Base-by-base conservation (phyloP, 768 basidiomycete species). In the Pulveroboletus sp. region DNA sequence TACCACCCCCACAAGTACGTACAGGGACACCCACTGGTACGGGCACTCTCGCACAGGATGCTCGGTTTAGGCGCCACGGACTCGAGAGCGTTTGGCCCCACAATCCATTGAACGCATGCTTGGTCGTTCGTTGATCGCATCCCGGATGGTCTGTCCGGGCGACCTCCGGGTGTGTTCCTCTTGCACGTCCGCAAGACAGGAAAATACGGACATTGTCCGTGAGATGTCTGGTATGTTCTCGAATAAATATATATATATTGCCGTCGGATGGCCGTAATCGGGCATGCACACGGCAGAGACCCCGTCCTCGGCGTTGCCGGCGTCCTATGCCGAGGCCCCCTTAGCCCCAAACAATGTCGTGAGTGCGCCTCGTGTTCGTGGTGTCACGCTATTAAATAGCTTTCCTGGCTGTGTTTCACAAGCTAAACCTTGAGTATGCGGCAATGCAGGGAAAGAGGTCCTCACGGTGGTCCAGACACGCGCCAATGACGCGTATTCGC, bases 361-460 rank as follows among this genome's bases (percentile, higher is more conserved):
- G 47, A 54, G 61, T 58, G 49, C 46, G 46, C 66, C 64, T 68
- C 64, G 55, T 65, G 64, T 62, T 49, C 35, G 13, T 11, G 28
- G 30, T 41, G 13, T 32, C 32, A 32, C 32, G 13, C 13, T 53
- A 42, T 39, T 41, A 35, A 56, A 51, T 49, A 38, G 42, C 15
- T 36, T 26, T 35, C 38, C 21, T 46, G 48, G 40, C 21, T 21
- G 21, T 21, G 21, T 44, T 55, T 51, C 56, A 47, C 56, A 38
- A 36, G 44, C 32, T 47, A 51, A 64, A 64, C 61, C 50, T 64
- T 63, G 49, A 54, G 27, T 44, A 30, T 55, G 33, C 44, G 53
- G 46, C 50, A 47, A 13, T 28, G 39, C 51, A 61, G 58, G 24
- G 33, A 53, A 51, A 36, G 33, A 2, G 14, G 31, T 17, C 17